A percentile compares a stretch with the other conserved stretches of the same genome.
Conservation (phyloP, 2,329 filamentous ascomycete species). For the Pezicula neosporulosa region DNA sequence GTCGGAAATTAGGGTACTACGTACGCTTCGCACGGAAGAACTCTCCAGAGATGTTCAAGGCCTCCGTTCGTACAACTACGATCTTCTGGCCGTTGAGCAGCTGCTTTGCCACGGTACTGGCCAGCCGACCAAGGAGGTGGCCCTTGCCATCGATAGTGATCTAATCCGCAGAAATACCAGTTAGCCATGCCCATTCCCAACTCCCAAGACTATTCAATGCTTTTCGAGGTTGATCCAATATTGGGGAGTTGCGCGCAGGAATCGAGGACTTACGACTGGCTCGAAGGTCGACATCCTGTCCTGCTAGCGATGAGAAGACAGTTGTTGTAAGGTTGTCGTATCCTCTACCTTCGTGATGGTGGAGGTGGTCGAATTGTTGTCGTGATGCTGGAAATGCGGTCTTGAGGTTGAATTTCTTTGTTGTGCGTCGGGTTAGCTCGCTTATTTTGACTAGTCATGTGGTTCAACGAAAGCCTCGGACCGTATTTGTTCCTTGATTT, state of each 20-base stretch:
- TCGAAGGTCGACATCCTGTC: slow-evolving; percentile 67
- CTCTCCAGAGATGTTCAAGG: slow-evolving; percentile 99
- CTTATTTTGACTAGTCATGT: too few relatives aligned
- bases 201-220: slow-evolving; percentile 4
- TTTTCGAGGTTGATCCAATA: slow-evolving; percentile 1
- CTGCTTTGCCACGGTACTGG: slow-evolving; percentile 98
- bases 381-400: slow-evolving; percentile 21
- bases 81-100: slow-evolving; percentile 99
- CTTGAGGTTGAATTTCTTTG: slow-evolving; percentile 9
- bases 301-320: slow-evolving; percentile 30
- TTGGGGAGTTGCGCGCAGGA: slow-evolving; percentile 7
- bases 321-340: slow-evolving; percentile 26
- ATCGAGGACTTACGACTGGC: slow-evolving; percentile 58
- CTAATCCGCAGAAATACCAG: slow-evolving; percentile 44
- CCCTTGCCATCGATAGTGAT: slow-evolving; percentile 99
- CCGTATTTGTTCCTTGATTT: too few relatives aligned
- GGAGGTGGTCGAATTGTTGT: slow-evolving; percentile 17
- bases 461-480: too few relatives aligned
- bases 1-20: slow-evolving; percentile 41
- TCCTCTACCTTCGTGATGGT: slow-evolving; percentile 33
- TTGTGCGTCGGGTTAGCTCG: too few relatives aligned
- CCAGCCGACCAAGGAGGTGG: slow-evolving; percentile 98
- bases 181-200: slow-evolving; percentile 23
- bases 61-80: slow-evolving; percentile 97
- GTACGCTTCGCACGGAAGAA: slow-evolving; percentile 99